Evolutionary conservation across 305 asterid genomes (phyloP), one percentile per base, ranked within the genome.

Genomic region (Solanum hybrid): DNA sequence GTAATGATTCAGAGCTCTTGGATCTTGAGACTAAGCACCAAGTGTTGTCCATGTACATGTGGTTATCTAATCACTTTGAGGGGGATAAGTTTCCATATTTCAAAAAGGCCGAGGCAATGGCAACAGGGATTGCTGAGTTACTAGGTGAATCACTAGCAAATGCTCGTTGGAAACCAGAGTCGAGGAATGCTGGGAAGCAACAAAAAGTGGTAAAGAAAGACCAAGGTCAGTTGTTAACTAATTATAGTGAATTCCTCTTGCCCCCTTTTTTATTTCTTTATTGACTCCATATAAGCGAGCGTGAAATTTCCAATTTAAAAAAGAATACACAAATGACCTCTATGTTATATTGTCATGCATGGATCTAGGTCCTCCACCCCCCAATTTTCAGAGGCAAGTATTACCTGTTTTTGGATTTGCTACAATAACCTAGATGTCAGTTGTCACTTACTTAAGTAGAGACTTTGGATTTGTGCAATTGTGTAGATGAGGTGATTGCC

Each of bases 11-110:
- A 2, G 99, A 97, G 95, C 99, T 97, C 89, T 91, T 96, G 94
- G 99, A 96, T 93, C 99, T 97, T 45, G 99, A 97, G 94, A 93
- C 95, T 22, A 94, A 94, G 94, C 98, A 97, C 92, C 98, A 96
- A 93, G 98, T 97, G 38, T 88, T 97, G 91, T 95, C 99, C 2
- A 95, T 95, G 98, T 97, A 97, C 92, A 89, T 96, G 79, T 97
- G 99, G 99, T 91, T 96, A 93, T 95, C 98, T 32, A 95, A 97
- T 90, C 99, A 97, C 88, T 95, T 95, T 85, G 96, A 94, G 86
- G 94, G 84, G 90, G 97, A 96, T 81, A 93, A 91, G 35, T 97
- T 97, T 92, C 99, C 99, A 6, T 96, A 87, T 92, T 91, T 89
- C 69, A 91, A 94, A 92, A 97, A 93, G 93, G 99, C 95, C 11